These are phyloP conservation scores for Cardamine occulta DNA, from an alignment of 345 rosid species.

Conservation along the genomic window DNA sequence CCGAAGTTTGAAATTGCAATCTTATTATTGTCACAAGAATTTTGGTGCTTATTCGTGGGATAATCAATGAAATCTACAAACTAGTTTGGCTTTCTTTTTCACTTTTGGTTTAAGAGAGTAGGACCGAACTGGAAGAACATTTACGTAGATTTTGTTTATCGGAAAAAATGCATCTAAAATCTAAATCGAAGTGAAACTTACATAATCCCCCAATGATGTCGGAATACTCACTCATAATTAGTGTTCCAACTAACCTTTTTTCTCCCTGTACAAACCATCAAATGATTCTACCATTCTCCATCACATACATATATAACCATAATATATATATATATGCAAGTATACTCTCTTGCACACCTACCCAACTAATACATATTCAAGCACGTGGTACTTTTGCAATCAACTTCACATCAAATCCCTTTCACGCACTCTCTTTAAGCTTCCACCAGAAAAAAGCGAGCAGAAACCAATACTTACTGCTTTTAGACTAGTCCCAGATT, in stretches of 20 bases:
- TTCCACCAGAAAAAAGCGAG: constrained; percentile 3
- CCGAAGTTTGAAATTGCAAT: not conserved
- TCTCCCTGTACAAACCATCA: constrained; percentile 11
- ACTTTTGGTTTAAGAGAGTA: not conserved
- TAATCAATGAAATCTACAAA: not conserved
- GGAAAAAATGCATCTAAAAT: not conserved
- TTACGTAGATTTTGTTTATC: not conserved
- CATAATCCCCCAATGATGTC: constrained; percentile 2
- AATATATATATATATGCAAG: constrained; percentile 4
- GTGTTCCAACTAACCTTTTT: not conserved
- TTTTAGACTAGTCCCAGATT: constrained; percentile 5
- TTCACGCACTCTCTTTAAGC: constrained; percentile 17
- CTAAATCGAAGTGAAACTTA: not conserved
- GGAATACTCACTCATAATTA: not conserved
- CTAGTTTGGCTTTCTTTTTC: not conserved
- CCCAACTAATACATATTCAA: constrained; percentile 18
- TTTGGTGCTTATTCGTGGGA: not conserved
- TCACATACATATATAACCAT: not conserved
- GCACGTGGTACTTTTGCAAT: constrained; percentile 12
- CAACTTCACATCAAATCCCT: constrained; percentile 25
- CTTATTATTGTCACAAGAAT: not conserved
- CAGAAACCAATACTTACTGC: constrained; percentile 29
- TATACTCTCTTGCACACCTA: constrained; percentile 18
- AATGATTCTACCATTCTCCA: constrained; percentile 1
- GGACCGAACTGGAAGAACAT: not conserved